Conservation (phyloP, 257 asterid species). For the Solanum etuberosum region DNA sequence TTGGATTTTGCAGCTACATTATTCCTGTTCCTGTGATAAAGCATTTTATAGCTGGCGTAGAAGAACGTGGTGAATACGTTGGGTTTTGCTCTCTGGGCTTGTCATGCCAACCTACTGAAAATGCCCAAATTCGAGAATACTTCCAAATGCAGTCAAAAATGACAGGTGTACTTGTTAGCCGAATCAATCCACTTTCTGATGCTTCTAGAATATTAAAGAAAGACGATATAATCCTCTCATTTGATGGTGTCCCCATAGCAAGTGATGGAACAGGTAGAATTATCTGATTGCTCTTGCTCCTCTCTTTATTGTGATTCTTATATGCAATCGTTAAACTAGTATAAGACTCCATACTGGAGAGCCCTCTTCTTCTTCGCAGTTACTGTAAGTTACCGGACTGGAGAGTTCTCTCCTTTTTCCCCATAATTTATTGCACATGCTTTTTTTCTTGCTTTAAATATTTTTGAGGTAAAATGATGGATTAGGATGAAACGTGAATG, state of each 20-base stretch:
- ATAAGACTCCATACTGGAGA: not conserved
- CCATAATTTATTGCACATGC: not conserved
- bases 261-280: conserved; percentile 88
- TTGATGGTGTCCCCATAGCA: conserved; percentile 83
- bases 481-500: not conserved
- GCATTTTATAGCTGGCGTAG: conserved; percentile 78
- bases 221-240: conserved; percentile 80
- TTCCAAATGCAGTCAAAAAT: conserved; percentile 55
- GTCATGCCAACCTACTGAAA: conserved; percentile 92
- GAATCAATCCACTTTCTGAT: conserved; percentile 74
- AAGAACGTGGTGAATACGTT: conserved; percentile 73
- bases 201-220: conserved; percentile 52
- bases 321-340: not conserved
- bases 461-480: not conserved
- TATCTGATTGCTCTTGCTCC: not conserved
- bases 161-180: conserved; percentile 84
- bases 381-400: not conserved
- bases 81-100: conserved; percentile 95
- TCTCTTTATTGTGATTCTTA: not conserved
- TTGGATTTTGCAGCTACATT: conserved; percentile 50
- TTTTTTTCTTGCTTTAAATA: not conserved
- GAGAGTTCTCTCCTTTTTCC: not conserved
- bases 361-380: not conserved
- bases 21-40: conserved; percentile 93
- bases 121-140: conserved; percentile 69